These are phyloP conservation scores for Colletotrichum tropicale DNA, from an alignment of 2,329 filamentous ascomycete species.

Conservation along the genomic window DNA sequence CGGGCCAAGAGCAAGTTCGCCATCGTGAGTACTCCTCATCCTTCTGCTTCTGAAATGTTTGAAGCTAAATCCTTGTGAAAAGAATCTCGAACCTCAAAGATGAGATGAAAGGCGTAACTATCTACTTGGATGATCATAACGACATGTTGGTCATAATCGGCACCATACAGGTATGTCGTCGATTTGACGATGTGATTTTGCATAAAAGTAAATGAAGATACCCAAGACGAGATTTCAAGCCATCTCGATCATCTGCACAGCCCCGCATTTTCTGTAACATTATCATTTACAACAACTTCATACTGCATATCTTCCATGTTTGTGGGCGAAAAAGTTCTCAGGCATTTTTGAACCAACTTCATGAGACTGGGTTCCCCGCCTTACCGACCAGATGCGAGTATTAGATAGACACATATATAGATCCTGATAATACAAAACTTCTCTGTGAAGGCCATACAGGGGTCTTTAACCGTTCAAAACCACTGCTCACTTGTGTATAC, in stretches of 20 bases:
- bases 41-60: not conserved
- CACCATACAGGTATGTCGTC: not conserved
- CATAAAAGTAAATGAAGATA: not conserved
- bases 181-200: not conserved
- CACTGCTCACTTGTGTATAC: not conserved
- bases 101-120: not conserved
- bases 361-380: not conserved
- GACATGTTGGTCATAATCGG: not conserved
- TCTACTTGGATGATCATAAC: not conserved
- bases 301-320: not conserved
- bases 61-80: not conserved
- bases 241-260: not conserved
- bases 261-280: not conserved
- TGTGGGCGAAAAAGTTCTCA: not conserved
- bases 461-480: not conserved
- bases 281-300: not conserved
- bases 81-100: not conserved
- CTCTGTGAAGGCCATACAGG: not conserved
- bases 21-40: constrained; percentile 25
- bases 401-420: not conserved
- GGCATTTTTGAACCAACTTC: not conserved
- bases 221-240: not conserved
- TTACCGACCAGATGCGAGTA: not conserved
- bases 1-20: constrained; percentile 79
- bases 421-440: not conserved